These are phyloP conservation scores for Populus euphratica DNA, from an alignment of 345 rosid genomes.

Conservation along the genomic window DNA sequence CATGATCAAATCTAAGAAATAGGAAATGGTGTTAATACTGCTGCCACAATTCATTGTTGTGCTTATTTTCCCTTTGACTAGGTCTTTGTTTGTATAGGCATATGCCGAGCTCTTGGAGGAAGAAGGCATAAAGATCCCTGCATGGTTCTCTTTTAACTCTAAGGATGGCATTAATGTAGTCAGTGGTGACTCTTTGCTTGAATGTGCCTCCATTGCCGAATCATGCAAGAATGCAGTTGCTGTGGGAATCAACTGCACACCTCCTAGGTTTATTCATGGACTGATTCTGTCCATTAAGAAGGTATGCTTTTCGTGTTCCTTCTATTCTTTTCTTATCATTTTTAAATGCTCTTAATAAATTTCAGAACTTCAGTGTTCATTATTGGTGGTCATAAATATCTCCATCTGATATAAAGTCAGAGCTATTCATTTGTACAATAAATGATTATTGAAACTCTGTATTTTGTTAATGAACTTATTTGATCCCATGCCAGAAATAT, in stretches of 20 bases:
- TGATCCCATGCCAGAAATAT: not conserved
- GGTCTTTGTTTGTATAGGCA: constrained; percentile 39
- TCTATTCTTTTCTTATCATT: not conserved
- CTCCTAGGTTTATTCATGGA: constrained; percentile 70
- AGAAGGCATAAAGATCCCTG: constrained; percentile 55
- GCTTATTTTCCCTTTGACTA: not conserved
- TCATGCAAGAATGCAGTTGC: constrained; percentile 60
- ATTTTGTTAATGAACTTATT: not conserved
- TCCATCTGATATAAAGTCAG: not conserved
- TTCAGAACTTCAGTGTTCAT: not conserved
- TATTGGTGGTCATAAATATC: not conserved
- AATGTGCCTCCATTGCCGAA: constrained; percentile 61
- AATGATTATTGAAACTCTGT: not conserved
- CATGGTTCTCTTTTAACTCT: constrained; percentile 76
- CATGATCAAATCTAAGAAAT: not conserved
- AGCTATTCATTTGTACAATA: not conserved
- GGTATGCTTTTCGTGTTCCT: constrained; percentile 33
- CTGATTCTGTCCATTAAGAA: constrained; percentile 47
- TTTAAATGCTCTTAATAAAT: not conserved
- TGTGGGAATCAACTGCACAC: constrained; percentile 83
- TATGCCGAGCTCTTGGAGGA: constrained; percentile 67
- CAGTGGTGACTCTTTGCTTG: constrained; percentile 65
- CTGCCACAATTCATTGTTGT: not conserved
- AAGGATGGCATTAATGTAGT: constrained; percentile 75
- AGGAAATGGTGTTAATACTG: not conserved